These are phyloP conservation scores for Jasminum sambac DNA, from an alignment of 257 asterid species.

Conservation along the genomic window DNA sequence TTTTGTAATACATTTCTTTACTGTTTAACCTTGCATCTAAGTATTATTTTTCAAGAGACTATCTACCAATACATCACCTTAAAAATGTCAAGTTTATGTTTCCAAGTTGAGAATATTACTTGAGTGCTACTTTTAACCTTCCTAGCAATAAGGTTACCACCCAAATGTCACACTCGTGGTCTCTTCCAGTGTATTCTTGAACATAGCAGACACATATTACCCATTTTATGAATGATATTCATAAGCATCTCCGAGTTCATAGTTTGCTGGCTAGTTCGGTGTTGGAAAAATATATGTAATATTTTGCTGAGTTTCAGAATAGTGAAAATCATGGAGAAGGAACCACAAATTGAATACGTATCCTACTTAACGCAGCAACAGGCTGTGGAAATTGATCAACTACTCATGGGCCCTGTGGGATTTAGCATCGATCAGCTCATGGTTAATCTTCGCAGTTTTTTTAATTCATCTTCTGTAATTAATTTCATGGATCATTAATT, in stretches of 20 bases:
- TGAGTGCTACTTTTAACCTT: not conserved
- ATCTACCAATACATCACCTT: no score
- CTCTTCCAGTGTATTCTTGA: not conserved
- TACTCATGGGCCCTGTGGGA: slow-evolving; percentile 1
- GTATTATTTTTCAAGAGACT: no score
- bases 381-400: slow-evolving; percentile 13
- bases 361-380: slow-evolving; percentile 12
- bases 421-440: slow-evolving; percentile 14
- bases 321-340: slow-evolving; percentile 8
- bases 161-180: not conserved
- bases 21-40: no score
- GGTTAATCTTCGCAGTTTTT: not conserved
- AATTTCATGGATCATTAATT: not conserved
- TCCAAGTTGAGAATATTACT: not conserved
- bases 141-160: not conserved
- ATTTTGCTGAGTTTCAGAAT: not conserved
- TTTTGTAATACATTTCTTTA: no score
- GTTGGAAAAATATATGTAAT: not conserved
- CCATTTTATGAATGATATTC: not conserved
- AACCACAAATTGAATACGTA: not conserved
- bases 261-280: not conserved
- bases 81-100: not conserved
- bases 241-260: not conserved
- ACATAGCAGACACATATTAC: not conserved
- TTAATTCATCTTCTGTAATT: not conserved